A percentile compares a stretch with the other conserved stretches of the same genome.
These are phyloP conservation scores for Panellus pusillus DNA, from an alignment of 768 basidiomycete genomes.

Conservation along the genomic window DNA sequence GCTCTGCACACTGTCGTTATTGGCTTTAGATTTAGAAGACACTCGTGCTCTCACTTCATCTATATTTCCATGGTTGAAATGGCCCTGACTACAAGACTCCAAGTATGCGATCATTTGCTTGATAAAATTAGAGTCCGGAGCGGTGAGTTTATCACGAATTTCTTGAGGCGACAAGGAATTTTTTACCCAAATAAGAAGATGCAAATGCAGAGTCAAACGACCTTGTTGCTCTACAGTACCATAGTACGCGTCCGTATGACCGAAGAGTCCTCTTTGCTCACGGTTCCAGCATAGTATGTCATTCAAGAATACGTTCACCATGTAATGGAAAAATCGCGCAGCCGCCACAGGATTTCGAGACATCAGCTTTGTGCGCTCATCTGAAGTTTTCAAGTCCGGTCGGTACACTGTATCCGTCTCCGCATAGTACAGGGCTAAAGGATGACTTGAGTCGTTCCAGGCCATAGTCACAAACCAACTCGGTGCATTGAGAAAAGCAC, in stretches of 20 bases:
- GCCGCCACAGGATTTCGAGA: slow-evolving; percentile 19
- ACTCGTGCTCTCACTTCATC: slow-evolving; percentile 8
- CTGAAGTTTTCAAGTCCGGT: slow-evolving; percentile 4
- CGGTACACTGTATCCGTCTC: slow-evolving; percentile 18
- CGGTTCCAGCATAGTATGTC: slow-evolving; percentile 6
- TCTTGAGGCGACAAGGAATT: slow-evolving; percentile 17
- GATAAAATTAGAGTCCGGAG: slow-evolving; percentile 1
- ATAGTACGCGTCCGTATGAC: slow-evolving; percentile 19
- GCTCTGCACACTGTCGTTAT: neutral
- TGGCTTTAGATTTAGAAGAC: neutral
- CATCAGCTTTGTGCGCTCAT: neutral
- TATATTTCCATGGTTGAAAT: slow-evolving; percentile 20
- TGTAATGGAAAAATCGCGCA: slow-evolving; percentile 23
- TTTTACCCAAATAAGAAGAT: slow-evolving; percentile 26
- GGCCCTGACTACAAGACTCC: neutral
- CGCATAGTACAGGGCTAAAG: slow-evolving; percentile 33
- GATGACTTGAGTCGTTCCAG: slow-evolving; percentile 31
- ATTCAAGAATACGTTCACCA: slow-evolving; percentile 18
- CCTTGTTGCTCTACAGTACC: too few relatives aligned
- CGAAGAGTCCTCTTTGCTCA: slow-evolving; percentile 15
- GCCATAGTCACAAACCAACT: slow-evolving; percentile 36
- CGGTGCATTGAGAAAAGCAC: slow-evolving; percentile 25
- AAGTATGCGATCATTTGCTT: neutral
- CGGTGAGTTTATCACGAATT: slow-evolving; percentile 8
- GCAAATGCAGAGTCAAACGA: slow-evolving; percentile 22